These are phyloP conservation scores for Venturia carpophila DNA, from an alignment of 2,329 filamentous ascomycete species.

Conservation along the genomic window DNA sequence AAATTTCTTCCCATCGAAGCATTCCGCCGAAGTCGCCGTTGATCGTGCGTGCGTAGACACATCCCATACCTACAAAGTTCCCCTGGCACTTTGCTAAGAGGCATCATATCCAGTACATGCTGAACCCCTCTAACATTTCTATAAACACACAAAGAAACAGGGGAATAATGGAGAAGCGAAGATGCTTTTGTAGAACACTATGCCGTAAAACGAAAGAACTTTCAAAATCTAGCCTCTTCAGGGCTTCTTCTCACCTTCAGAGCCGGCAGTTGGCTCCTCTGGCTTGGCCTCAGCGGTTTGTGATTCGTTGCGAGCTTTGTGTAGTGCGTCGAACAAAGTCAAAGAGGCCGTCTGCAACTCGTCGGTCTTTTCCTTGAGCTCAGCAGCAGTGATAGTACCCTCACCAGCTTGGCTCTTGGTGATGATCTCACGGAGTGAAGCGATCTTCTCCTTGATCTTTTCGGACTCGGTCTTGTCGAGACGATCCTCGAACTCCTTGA, in stretches of 20 bases:
- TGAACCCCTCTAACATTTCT: constrained; percentile 4
- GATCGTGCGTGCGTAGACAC: constrained; percentile 7
- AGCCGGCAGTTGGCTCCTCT: constrained; percentile 33
- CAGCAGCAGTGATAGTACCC: constrained; percentile 72
- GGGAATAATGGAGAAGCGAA: constrained; percentile 14
- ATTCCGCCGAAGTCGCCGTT: constrained; percentile 13
- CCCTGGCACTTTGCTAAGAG: not conserved
- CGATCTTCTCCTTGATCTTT: constrained; percentile 88
- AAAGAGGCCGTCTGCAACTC: constrained; percentile 93
- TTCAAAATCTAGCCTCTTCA: constrained; percentile 23
- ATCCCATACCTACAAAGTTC: not conserved
- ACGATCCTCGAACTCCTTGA: constrained; percentile 93
- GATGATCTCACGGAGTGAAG: constrained; percentile 76
- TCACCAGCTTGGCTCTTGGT: constrained; percentile 93
- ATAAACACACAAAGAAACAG: constrained; percentile 20
- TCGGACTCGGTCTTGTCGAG: constrained; percentile 96
- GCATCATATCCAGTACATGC: constrained; percentile 7
- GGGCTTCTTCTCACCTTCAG: constrained; percentile 67
- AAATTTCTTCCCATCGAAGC: not conserved
- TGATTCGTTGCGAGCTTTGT: constrained; percentile 77
- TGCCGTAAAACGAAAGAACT: constrained; percentile 27
- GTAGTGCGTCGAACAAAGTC: constrained; percentile 99
- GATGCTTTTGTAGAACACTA: constrained; percentile 20
- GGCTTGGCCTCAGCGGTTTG: constrained; percentile 40
- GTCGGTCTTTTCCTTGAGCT: constrained; percentile 98